Percentiles rank a stretch among this genome's conserved stretches.
Conservation (phyloP, 176 grass and related monocot genomes). For the Rhipidocladum racemiflorum region DNA sequence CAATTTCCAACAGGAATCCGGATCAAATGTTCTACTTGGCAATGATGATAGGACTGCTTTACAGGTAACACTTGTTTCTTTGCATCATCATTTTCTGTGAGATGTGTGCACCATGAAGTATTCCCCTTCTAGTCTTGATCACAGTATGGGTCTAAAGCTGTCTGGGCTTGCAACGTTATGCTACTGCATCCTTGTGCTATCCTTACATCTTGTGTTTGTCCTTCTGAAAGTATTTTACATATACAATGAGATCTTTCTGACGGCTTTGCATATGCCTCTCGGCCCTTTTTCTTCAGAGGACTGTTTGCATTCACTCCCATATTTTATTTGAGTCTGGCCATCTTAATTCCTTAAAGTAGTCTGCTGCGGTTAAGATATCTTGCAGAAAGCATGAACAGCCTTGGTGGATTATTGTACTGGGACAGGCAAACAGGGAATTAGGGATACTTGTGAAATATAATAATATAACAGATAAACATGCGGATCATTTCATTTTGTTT, state of each 20-base stretch:
- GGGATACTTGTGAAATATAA: slow-evolving; percentile 5
- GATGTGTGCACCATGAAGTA: background rate
- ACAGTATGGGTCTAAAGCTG: background rate
- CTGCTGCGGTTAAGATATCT: background rate
- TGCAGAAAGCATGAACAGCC: slow-evolving; percentile 4
- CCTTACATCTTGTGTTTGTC: background rate
- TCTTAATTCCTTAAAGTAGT: slow-evolving; percentile 23
- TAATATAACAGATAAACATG: background rate
- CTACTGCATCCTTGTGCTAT: background rate
- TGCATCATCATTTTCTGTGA: background rate
- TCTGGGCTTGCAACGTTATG: background rate
- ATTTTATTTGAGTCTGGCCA: slow-evolving; percentile 11
- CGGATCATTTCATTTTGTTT: slow-evolving; percentile 13
- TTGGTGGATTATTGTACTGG: slow-evolving; percentile 19
- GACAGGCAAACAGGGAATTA: background rate
- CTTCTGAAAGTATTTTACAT: slow-evolving; percentile 24
- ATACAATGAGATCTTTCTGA: background rate
- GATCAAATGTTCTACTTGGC: slow-evolving; percentile 51
- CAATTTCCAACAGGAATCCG: slow-evolving; percentile 44
- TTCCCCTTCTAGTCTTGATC: background rate
- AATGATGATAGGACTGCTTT: slow-evolving; percentile 59
- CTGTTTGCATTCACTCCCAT: slow-evolving; percentile 17
- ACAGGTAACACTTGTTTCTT: slow-evolving; percentile 52
- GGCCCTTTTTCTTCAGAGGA: background rate
- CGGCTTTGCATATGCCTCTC: background rate